These are phyloP conservation scores for Wickerhamomyces bisporus DNA, from an alignment of 805 yeast genomes.

Conservation along the genomic window DNA sequence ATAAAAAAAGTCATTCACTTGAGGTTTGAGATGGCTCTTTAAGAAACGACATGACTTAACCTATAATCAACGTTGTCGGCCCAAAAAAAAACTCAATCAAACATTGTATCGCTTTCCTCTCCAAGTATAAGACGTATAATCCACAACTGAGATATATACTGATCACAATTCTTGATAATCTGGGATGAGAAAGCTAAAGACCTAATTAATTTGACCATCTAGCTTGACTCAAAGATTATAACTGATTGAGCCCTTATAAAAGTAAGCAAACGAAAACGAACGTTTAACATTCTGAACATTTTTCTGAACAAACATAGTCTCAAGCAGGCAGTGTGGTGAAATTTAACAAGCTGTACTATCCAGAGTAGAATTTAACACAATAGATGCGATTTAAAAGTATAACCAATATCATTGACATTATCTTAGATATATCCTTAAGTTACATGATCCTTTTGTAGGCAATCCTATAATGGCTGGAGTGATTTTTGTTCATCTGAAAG, in stretches of 20 bases:
- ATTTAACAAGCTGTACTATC: no score
- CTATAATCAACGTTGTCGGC: not conserved
- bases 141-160: slow-evolving; percentile 10
- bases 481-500: slow-evolving; percentile 18
- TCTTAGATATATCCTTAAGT: not conserved
- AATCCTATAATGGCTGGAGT: slow-evolving; percentile 10
- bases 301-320: no score
- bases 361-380: no score
- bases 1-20: slow-evolving; percentile 6
- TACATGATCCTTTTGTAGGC: slow-evolving; percentile 16
- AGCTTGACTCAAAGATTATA: not conserved
- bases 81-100: not conserved
- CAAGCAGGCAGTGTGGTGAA: no score
- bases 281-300: no score
- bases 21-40: slow-evolving; percentile 9
- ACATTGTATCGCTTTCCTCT: not conserved
- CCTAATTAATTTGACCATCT: not conserved
- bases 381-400: no score
- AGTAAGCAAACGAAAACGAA: no score
- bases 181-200: not conserved
- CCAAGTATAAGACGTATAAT: slow-evolving; percentile 20
- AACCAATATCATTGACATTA: no score
- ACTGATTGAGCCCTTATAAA: slow-evolving; percentile 17
- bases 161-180: slow-evolving; percentile 16
- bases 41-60: not conserved